Base-by-base conservation (phyloP, 2,329 filamentous ascomycete genomes). In the Xylaria polymorpha region DNA sequence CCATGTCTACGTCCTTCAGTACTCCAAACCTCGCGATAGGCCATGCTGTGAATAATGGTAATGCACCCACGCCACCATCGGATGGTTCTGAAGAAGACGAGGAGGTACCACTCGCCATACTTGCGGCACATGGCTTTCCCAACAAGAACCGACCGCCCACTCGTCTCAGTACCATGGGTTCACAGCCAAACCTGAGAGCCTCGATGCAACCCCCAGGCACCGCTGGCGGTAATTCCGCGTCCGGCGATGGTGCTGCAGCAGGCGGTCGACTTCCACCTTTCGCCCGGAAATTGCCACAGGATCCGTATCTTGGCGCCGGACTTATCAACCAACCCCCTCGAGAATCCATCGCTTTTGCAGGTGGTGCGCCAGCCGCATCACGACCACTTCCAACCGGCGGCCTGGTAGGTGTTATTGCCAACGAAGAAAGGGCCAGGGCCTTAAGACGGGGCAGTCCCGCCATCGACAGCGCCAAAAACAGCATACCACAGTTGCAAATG, bases 61-160 rank as follows among this genome's bases (percentile, higher is more conserved):
- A 82, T 75, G 57, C 80, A 77, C 57, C 82, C 76, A 29, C 81
- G 71, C 61, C 78, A 6, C 75, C 79, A 2, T 83, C 84, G 0
- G 85, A 87, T n/a, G 81, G 77, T 4, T 91, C 90, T 39, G 93
- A 95, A 44, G 92, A 94, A 66, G 94, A 97, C 74, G 94, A 97
- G 67, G 94, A 97, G 75, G 88, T 97, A 14, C 94, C 94, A 0
- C 83, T 97, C 48, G 94, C 91, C 14, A 96, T 97, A 73, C 84
- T 97, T 22, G 92, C 93, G 64, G 94, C 94, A 1, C 94, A 97
- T 78, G 94, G 94, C 2, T 97, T 97, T 76, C 94, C 94, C 0
- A 90, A 86, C 79, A 94, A 90, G 80, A 91, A 89, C 74, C 88
- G 92, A 20, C 91, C 93, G 15, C 93, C 94, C 0, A 90, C 87